Evolutionary conservation across 768 basidiomycete species (phyloP), one percentile per base, ranked within the genome.

Genomic region (Mycena venus): DNA sequence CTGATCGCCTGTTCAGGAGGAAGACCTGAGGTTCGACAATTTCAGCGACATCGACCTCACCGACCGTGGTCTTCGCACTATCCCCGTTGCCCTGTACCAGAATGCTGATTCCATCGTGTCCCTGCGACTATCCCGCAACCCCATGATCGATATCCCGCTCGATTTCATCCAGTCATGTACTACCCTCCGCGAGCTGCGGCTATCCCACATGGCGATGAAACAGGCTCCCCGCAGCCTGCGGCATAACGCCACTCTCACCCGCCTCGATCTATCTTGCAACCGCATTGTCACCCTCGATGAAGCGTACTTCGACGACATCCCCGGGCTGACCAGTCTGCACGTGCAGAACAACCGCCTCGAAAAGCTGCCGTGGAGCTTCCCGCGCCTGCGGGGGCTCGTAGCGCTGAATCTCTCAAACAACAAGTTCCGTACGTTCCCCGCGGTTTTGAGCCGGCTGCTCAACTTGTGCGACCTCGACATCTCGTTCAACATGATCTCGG

Each of bases 351-450:
- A 99, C 81, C 91, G 96, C 55, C 90, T 99, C 80, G 93, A 96
- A 75, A 91, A 89, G 66, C 89, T 99, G 0, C 97, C 98, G 0
- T 92, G 91, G 87, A 93, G 95, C 79, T 97, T 99, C 73, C 91
- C 93, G 2, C 89, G 93, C 11, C 85, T 99, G 73, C 87, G n/a
- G n/a, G n/a, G 89, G 55, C 90, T 99, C 66, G 90, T 90, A 60
- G 90, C 91, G 29, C 89, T 99, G 75, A 98, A 98, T 84, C 93
- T 99, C 70, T 98, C 97, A 66, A 99, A 99, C 84, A 99, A 99
- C 88, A 95, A 96, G 81, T 96, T 99, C 82, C 89, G 89, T 32
- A 80, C 79, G 9, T 87, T 99, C 62, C 98, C 98, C 0, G 76
- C 85, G 0, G 94, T 94, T 38, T 89, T 99, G 31, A 92, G 90